Evolutionary conservation across 2,329 filamentous ascomycete species (phyloP).

Genomic region (Coniochaeta sp.): DNA sequence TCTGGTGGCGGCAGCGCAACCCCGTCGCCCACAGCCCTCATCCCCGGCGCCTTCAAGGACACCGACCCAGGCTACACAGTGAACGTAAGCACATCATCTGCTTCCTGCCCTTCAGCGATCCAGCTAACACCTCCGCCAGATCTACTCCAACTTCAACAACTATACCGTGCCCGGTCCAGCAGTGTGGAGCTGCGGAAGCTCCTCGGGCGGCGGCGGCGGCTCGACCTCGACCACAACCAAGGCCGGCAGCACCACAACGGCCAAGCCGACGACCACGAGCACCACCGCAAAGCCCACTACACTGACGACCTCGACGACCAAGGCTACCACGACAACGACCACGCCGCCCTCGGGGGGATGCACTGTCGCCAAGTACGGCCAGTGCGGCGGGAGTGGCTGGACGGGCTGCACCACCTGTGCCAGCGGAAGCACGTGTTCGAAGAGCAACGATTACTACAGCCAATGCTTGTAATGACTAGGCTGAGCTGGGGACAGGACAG

Average conservation of each 20-base stretch:
- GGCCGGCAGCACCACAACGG: background rate
- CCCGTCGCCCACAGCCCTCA: slow-evolving; percentile 20
- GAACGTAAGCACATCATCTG: slow-evolving; percentile 22
- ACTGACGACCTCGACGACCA: background rate
- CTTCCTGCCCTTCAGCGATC: background rate
- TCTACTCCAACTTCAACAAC: slow-evolving; percentile 14
- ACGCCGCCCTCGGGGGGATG: slow-evolving; percentile 3
- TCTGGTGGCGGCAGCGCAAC: slow-evolving; percentile 24
- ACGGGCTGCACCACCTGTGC: slow-evolving; percentile 25
- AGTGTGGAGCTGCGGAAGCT: background rate
- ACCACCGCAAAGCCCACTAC: background rate
- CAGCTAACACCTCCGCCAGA: background rate
- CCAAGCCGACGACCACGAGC: background rate
- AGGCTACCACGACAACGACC: background rate
- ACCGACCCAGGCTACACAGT: slow-evolving; percentile 32
- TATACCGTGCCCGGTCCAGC: slow-evolving; percentile 8
- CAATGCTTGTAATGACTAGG: slow-evolving; percentile 20
- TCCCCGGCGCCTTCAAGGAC: slow-evolving; percentile 28
- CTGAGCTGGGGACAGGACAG: too few species aligned
- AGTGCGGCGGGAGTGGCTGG: slow-evolving; percentile 27
- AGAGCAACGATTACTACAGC: slow-evolving; percentile 23
- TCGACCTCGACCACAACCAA: background rate
- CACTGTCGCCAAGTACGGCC: slow-evolving; percentile 19
- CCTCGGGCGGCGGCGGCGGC: background rate
- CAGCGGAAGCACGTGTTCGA: slow-evolving; percentile 22